Evolutionary conservation across 345 rosid genomes (phyloP).

Genomic region (Salix viminalis): DNA sequence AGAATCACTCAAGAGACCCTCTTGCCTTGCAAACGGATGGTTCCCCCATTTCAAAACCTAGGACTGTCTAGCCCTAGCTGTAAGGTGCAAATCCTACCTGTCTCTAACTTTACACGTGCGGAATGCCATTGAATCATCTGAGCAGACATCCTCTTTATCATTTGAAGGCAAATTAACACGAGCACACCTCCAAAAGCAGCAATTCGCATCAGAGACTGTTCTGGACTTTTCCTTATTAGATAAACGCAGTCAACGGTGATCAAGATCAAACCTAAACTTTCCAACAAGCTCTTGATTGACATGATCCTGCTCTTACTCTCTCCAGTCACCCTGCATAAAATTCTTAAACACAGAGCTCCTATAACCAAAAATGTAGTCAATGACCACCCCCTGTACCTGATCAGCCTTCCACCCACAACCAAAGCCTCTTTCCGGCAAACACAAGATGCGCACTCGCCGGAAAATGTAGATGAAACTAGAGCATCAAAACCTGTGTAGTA

Average conservation of each 20-base stretch:
- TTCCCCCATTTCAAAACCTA: background rate
- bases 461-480: conserved; percentile 49
- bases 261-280: conserved; percentile 44
- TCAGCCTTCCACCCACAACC: conserved; percentile 64
- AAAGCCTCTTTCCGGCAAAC: conserved; percentile 58
- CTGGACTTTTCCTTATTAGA: conserved; percentile 38
- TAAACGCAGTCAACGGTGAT: conserved; percentile 50
- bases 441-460: conserved; percentile 68
- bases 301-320: background rate
- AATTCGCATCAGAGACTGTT: conserved; percentile 28
- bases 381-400: conserved; percentile 60
- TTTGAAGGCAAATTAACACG: conserved; percentile 48
- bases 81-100: background rate
- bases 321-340: conserved; percentile 2
- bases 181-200: conserved; percentile 43
- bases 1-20: background rate
- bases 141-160: conserved; percentile 24
- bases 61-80: background rate
- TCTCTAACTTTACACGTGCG: conserved; percentile 12
- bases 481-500: conserved; percentile 89
- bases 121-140: conserved; percentile 3
- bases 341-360: conserved; percentile 43
- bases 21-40: background rate
- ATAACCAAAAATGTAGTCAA: conserved; percentile 51
- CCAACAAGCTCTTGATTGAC: conserved; percentile 16